Evolutionary conservation across 257 asterid genomes (phyloP).

Genomic region (Eustoma russellianum): DNA sequence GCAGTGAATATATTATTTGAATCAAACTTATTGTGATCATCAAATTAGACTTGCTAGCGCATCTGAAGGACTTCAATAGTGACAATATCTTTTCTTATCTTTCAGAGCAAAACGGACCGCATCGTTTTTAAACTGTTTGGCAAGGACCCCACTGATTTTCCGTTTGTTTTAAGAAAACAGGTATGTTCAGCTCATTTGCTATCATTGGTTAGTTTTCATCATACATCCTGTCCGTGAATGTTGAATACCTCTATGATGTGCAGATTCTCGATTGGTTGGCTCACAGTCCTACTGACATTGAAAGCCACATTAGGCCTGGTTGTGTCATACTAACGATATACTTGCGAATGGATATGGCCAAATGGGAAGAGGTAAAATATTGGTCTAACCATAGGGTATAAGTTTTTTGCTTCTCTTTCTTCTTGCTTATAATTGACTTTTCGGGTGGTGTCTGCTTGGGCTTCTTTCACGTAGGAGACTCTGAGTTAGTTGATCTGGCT

Average conservation of each 20-base stretch:
- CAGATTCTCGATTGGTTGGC: slow-evolving; percentile 97
- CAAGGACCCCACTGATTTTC: slow-evolving; percentile 70
- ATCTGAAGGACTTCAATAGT: slow-evolving; percentile 3
- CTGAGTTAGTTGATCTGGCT: no score
- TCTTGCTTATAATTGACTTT: background rate
- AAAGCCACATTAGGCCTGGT: slow-evolving; percentile 94
- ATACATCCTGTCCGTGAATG: background rate
- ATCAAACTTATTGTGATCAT: background rate
- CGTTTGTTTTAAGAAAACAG: slow-evolving; percentile 68
- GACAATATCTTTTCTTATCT: slow-evolving; percentile 11
- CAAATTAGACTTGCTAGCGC: slow-evolving; percentile 1
- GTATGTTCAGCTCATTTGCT: slow-evolving; percentile 21
- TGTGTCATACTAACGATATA: slow-evolving; percentile 77
- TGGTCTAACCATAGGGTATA: slow-evolving; percentile 2
- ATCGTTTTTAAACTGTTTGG: slow-evolving; percentile 85
- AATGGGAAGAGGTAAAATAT: slow-evolving; percentile 68
- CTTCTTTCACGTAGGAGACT: background rate
- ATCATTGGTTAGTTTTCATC: no score
- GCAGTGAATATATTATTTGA: no score
- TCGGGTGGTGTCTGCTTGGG: background rate
- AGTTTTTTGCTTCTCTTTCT: slow-evolving; percentile 1
- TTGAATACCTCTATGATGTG: slow-evolving; percentile 7
- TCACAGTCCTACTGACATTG: slow-evolving; percentile 83
- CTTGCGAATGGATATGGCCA: slow-evolving; percentile 58
- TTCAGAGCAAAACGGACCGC: slow-evolving; percentile 76